Conservation (phyloP, 257 asterid species). For the Cinchona pubescens region DNA sequence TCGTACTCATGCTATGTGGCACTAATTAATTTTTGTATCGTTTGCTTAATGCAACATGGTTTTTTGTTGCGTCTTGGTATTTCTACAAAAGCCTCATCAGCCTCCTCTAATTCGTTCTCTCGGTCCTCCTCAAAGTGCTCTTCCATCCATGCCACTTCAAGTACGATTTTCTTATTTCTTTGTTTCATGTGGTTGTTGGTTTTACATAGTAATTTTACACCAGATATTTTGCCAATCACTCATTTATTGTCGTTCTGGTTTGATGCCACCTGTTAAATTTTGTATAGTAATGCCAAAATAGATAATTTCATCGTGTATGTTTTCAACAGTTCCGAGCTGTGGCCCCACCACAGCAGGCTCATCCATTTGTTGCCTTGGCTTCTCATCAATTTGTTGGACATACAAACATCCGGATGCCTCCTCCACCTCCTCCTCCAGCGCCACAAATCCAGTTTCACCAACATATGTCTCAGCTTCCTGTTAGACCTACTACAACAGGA, state of each 20-base stretch:
- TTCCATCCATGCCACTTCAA: slow-evolving; percentile 72
- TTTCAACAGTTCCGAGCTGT: slow-evolving; percentile 58
- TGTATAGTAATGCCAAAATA: background rate
- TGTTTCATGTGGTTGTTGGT: slow-evolving; percentile 9
- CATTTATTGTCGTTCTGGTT: slow-evolving; percentile 7
- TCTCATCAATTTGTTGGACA: slow-evolving; percentile 70
- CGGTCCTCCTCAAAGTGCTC: slow-evolving; percentile 62
- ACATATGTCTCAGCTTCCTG: slow-evolving; percentile 51
- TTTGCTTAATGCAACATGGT: background rate
- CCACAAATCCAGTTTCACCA: slow-evolving; percentile 61
- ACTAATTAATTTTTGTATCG: background rate
- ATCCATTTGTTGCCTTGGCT: slow-evolving; percentile 51
- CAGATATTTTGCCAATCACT: background rate
- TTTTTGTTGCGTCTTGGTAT: slow-evolving; percentile 16
- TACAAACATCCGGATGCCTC: slow-evolving; percentile 57
- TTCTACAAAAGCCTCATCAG: slow-evolving; percentile 51
- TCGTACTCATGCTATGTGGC: background rate
- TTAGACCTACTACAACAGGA: slow-evolving; percentile 47
- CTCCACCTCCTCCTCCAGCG: slow-evolving; percentile 58
- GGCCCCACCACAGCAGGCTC: slow-evolving; percentile 61
- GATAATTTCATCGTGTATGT: slow-evolving; percentile 3
- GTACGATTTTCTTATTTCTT: slow-evolving; percentile 40
- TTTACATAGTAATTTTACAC: slow-evolving; percentile 15
- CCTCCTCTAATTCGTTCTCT: slow-evolving; percentile 57
- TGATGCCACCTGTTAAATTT: background rate